Evolutionary conservation across 257 asterid genomes (phyloP).

Genomic region (Solanum medicagineum): DNA sequence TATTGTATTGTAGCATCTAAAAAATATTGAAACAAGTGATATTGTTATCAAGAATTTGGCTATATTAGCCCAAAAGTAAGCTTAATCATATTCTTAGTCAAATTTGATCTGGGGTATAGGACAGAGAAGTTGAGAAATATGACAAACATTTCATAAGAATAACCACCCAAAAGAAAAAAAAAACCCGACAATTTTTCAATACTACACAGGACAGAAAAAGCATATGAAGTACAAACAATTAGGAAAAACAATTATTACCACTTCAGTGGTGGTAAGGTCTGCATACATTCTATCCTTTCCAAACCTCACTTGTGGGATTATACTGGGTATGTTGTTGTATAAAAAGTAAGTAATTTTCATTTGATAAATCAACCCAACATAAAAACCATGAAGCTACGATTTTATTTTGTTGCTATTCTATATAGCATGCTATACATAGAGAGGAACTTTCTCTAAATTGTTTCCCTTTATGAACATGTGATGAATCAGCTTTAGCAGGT

Average conservation of each 20-base stretch:
- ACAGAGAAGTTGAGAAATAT: neutral
- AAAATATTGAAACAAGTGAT: neutral
- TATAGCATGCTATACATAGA: neutral
- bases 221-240: neutral
- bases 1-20: fast-evolving
- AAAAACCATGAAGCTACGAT: neutral
- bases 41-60: neutral
- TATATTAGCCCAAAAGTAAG: neutral
- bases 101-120: neutral
- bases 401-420: neutral
- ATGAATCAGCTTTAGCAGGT: neutral
- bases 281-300: too few relatives aligned
- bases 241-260: neutral
- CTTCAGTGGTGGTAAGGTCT: too few relatives aligned
- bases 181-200: too few relatives aligned
- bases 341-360: too few relatives aligned
- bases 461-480: neutral
- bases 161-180: neutral
- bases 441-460: neutral
- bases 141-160: neutral
- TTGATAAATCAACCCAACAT: neutral
- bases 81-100: neutral
- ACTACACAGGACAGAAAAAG: neutral
- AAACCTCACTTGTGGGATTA: too few relatives aligned
- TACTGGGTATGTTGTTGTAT: too few relatives aligned